These are phyloP conservation scores for Vitis hybrid DNA, from an alignment of 177 flowering plant species.

Conservation along the genomic window DNA sequence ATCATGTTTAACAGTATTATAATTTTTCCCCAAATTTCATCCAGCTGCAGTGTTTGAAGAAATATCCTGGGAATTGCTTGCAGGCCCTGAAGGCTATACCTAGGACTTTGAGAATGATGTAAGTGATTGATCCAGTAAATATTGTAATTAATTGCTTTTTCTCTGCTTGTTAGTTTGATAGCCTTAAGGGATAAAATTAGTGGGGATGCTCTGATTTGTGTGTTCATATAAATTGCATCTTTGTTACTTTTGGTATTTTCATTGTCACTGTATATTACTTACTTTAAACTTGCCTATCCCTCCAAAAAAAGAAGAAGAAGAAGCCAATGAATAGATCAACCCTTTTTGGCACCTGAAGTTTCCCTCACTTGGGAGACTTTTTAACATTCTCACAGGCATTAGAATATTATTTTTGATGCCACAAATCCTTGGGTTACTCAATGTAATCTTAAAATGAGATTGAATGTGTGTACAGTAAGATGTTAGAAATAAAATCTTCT, in stretches of 20 bases:
- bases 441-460: not conserved
- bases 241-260: no score
- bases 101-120: slow-evolving; percentile 98
- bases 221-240: not conserved
- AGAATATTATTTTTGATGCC: not conserved
- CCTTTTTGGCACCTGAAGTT: not conserved
- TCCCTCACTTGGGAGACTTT: not conserved
- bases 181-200: not conserved
- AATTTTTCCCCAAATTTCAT: slow-evolving; percentile 7
- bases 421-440: not conserved
- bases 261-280: no score
- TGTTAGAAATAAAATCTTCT: not conserved
- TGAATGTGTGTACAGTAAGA: not conserved
- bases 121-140: slow-evolving; percentile 26
- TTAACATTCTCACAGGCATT: not conserved
- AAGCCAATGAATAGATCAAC: not conserved
- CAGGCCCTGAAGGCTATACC: slow-evolving; percentile 90
- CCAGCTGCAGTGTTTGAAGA: slow-evolving; percentile 84
- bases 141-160: not conserved
- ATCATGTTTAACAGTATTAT: not conserved
- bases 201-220: not conserved
- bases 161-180: not conserved
- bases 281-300: no score
- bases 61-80: slow-evolving; percentile 81
- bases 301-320: not conserved